These are phyloP conservation scores for Ogataea siamensis DNA, from an alignment of 805 yeast genomes.

Conservation along the genomic window DNA sequence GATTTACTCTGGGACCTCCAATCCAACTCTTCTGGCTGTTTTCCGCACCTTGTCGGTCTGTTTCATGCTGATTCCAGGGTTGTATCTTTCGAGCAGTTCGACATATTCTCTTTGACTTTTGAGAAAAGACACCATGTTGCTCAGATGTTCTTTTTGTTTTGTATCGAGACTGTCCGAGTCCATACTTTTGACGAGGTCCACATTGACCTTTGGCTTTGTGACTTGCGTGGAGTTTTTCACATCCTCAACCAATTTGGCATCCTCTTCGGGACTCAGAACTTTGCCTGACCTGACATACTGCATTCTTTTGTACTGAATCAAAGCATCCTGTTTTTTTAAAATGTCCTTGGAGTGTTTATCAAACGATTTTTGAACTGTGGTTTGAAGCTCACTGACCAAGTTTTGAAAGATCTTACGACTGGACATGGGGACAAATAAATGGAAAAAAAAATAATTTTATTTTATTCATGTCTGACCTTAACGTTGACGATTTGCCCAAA, in stretches of 20 bases:
- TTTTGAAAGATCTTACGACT: conserved; percentile 26
- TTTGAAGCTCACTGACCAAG: conserved; percentile 41
- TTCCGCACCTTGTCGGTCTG: conserved; percentile 75
- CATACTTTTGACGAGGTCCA: conserved; percentile 27
- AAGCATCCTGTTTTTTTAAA: conserved; percentile 43
- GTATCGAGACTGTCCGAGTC: conserved; percentile 24
- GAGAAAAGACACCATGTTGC: conserved; percentile 62
- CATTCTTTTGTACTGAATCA: conserved; percentile 47
- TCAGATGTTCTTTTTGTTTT: conserved; percentile 40
- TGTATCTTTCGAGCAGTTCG: conserved; percentile 79
- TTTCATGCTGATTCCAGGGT: conserved; percentile 75
- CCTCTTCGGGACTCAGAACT: conserved; percentile 29
- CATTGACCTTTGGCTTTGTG: conserved; percentile 28
- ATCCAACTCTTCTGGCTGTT: conserved; percentile 89
- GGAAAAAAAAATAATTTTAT: conserved; percentile 1
- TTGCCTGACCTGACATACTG: conserved; percentile 42
- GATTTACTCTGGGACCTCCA: conserved; percentile 53
- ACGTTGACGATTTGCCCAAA: conserved; percentile 11
- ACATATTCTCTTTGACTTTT: conserved; percentile 73
- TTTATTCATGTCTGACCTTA: conserved; percentile 7
- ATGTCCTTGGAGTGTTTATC: conserved; percentile 40
- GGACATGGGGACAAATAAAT: conserved; percentile 19
- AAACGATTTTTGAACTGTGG: conserved; percentile 37
- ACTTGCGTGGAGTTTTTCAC: conserved; percentile 35
- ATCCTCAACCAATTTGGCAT: conserved; percentile 36